Evolutionary conservation across 148 eudicot species (phyloP).

Genomic region (Rhododendron molle): DNA sequence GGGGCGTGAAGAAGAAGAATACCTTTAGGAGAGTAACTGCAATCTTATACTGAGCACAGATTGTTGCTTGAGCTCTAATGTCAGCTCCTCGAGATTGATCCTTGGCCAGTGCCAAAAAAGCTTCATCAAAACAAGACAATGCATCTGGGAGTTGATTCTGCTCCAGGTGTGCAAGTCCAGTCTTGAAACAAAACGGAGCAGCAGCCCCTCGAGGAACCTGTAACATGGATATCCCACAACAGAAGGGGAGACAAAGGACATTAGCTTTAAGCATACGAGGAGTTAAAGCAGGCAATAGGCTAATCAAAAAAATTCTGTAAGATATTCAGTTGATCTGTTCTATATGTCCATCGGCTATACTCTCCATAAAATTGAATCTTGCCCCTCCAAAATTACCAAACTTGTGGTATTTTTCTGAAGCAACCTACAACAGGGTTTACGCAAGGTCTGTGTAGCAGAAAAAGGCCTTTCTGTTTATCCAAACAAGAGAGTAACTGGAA

Average conservation of each 20-base stretch:
- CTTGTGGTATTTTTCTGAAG: neutral
- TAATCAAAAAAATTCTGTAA: neutral
- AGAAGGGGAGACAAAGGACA: neutral
- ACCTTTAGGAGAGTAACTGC: constrained; percentile 98
- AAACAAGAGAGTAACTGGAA: neutral
- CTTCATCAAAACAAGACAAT: constrained; percentile 95
- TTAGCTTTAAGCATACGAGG: neutral
- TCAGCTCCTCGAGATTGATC: constrained; percentile 93
- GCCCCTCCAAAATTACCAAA: neutral
- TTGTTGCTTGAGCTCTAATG: constrained; percentile 92
- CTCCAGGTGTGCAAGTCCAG: constrained; percentile 90
- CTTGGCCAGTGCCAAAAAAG: constrained; percentile 94
- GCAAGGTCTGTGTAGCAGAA: neutral
- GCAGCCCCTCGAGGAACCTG: constrained; percentile 99
- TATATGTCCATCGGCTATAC: neutral
- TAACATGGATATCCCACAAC: constrained; percentile 2
- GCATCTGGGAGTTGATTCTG: constrained; percentile 97
- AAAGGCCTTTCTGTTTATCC: neutral
- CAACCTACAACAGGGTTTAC: neutral
- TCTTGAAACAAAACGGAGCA: constrained; percentile 89
- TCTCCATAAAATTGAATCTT: neutral
- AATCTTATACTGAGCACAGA: constrained; percentile 96
- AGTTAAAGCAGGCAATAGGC: neutral
- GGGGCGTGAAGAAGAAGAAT: neutral
- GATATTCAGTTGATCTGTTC: neutral